These are phyloP conservation scores for Kalaharituber pfeilii DNA, from an alignment of 2,329 filamentous ascomycete genomes.

Conservation along the genomic window DNA sequence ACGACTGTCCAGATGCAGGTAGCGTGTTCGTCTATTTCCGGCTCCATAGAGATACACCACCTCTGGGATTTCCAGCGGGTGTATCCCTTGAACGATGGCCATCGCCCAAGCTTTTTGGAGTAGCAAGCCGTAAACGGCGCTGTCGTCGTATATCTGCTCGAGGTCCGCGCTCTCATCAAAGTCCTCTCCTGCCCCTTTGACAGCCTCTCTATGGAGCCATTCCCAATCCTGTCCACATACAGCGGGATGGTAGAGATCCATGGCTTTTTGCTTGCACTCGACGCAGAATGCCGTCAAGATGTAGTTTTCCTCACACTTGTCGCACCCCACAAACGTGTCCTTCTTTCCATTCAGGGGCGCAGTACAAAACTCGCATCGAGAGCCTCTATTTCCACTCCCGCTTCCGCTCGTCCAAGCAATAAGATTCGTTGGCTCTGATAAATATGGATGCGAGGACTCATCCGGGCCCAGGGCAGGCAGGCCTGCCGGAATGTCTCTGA, in stretches of 20 bases:
- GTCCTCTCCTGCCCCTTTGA: neutral
- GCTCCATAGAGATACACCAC: conserved; percentile 50
- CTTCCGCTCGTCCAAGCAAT: conserved; percentile 31
- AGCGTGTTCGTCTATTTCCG: neutral
- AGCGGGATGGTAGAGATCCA: conserved; percentile 9
- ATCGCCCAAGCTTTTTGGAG: conserved; percentile 47
- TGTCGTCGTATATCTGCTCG: conserved; percentile 1
- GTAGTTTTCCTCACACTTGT: neutral
- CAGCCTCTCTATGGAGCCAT: conserved; percentile 14
- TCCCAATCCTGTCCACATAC: conserved; percentile 12
- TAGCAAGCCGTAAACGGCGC: conserved; percentile 44
- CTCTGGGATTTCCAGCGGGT: conserved; percentile 46
- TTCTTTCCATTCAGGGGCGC: neutral
- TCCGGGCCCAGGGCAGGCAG: conserved; percentile 66
- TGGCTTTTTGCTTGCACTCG: neutral
- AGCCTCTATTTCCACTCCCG: neutral
- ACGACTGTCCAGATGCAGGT: conserved; percentile 10
- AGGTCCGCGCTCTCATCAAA: no score
- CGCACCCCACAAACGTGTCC: neutral
- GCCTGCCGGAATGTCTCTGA: conserved; percentile 57
- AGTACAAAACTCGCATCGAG: neutral
- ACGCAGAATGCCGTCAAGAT: neutral
- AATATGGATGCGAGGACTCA: conserved; percentile 72
- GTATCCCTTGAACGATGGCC: conserved; percentile 40
- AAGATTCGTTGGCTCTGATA: conserved; percentile 66